Evolutionary conservation across 2,329 filamentous ascomycete species (phyloP).

Genomic region (Ascochyta rabiei): DNA sequence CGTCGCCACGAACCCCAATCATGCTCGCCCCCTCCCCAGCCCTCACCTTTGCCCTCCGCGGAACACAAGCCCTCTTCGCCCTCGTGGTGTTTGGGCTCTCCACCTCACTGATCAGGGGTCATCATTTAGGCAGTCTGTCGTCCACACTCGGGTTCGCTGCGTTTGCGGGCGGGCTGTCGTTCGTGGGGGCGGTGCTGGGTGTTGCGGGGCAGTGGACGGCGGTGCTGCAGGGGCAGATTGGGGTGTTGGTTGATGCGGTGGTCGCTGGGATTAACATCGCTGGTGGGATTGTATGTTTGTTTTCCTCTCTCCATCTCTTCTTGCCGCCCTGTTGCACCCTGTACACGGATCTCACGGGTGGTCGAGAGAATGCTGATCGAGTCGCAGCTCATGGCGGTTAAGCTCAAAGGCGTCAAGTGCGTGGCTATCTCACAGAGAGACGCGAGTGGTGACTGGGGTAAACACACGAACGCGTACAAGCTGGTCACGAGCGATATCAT

Average conservation of each 20-base stretch:
- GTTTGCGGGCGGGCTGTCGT: conserved; percentile 24
- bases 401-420: conserved; percentile 25
- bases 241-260: conserved; percentile 19
- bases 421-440: not conserved
- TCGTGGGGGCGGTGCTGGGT: conserved; percentile 26
- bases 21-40: conserved; percentile 4
- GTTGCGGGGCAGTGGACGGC: conserved; percentile 22
- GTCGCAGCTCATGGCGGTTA: conserved; percentile 27
- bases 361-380: not conserved
- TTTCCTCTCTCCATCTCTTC: not conserved
- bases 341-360: no score
- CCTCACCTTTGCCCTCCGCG: conserved; percentile 25
- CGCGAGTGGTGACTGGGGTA: not conserved
- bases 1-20: no score
- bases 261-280: conserved; percentile 21
- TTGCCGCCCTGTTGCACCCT: no score
- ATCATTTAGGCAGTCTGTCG: conserved; percentile 18
- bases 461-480: not conserved
- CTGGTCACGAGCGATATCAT: conserved; percentile 21
- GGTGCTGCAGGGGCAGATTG: conserved; percentile 22
- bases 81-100: conserved; percentile 30
- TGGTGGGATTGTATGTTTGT: conserved; percentile 31
- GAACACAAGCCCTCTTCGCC: conserved; percentile 28
- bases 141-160: conserved; percentile 19
- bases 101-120: conserved; percentile 24